Conservation (phyloP, 352 stramenopile species). For the Globisporangium acanthophoron region DNA sequence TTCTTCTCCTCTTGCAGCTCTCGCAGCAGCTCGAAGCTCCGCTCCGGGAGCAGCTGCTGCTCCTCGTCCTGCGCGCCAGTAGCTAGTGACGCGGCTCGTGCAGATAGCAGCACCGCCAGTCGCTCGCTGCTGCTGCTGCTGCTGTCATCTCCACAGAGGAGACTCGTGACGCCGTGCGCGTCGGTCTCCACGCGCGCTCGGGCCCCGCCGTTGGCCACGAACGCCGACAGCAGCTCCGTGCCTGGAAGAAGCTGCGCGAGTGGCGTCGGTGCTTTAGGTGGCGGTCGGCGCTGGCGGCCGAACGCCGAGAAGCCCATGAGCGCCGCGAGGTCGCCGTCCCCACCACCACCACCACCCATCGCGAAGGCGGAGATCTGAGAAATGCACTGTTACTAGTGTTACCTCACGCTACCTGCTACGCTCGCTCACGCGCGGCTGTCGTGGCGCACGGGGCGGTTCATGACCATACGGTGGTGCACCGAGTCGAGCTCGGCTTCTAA, state of each 20-base stretch:
- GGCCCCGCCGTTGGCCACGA: not conserved
- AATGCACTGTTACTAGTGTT: not conserved
- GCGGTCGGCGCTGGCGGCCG: conserved; percentile 17
- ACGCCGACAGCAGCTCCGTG: conserved; percentile 23
- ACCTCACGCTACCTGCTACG: not conserved
- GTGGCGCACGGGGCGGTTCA: conserved; percentile 11
- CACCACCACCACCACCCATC: not conserved
- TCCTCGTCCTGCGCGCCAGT: not conserved
- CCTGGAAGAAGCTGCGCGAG: conserved; percentile 31
- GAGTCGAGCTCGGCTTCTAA: conserved; percentile 77
- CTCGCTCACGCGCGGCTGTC: conserved; percentile 9
- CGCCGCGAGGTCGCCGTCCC: conserved; percentile 29
- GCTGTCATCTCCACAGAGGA: conserved; percentile 11
- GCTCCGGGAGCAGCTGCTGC: conserved; percentile 9
- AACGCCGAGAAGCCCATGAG: conserved; percentile 68
- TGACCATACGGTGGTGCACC: conserved; percentile 37
- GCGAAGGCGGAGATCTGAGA: not conserved
- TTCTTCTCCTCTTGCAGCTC: conserved; percentile 33
- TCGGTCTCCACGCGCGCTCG: conserved; percentile 12
- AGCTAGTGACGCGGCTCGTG: not conserved
- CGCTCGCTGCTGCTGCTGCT: not conserved
- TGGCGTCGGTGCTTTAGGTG: not conserved
- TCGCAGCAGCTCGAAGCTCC: conserved; percentile 17
- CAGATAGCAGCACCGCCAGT: conserved; percentile 1
- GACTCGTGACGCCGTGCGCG: conserved; percentile 23